Evolutionary conservation across 768 basidiomycete species (phyloP), one percentile per base, ranked within the genome.

Genomic region (Nidula microcarpa): DNA sequence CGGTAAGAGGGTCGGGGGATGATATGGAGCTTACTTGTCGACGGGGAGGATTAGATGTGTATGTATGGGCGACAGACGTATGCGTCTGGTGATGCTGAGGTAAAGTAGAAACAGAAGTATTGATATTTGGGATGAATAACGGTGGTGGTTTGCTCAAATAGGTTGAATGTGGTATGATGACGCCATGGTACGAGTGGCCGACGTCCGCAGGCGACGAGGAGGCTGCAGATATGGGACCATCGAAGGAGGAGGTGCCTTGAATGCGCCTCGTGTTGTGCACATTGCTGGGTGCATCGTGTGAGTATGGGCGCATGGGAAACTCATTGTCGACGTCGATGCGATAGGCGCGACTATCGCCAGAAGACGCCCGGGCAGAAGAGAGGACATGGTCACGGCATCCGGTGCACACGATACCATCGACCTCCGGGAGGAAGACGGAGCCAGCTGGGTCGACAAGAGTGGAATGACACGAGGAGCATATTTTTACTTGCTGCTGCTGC

Each of bases 1-100:
- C 91, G 54, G 76, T 67, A 35, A 85, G 69, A 5, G 91, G 91
- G 65, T 77, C 74, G 33, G 71, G 72, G 43, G 63, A 65, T 7
- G 65, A 60, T 6, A 55, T 55, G 33, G 47, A 32, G 33, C 37
- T 56, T 2, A 53, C 53, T 34, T 60, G 61, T 44, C 60, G 64
- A 34, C 56, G 63, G 9, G 57, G 16, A 51, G 37, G 50, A 39
- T 33, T 43, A 13, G 48, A 49, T 30, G 48, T 53, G 49, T 36
- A 23, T 51, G 18, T 10, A 35, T 30, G 37, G 37, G 39, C 16
- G 44, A 46, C 18, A 30, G 13, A n/a, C 3, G 44, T 23, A 35
- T 50, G 54, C 33, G 49, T 35, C n/a, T 50, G 39, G 46, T 47
- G 33, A 56, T 61, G 61, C 7, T 44, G 60, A 39, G 53, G 53